Base-by-base conservation (phyloP, 192 early-diverging fungal genomes). In the Globomyces pollinis-pini region DNA sequence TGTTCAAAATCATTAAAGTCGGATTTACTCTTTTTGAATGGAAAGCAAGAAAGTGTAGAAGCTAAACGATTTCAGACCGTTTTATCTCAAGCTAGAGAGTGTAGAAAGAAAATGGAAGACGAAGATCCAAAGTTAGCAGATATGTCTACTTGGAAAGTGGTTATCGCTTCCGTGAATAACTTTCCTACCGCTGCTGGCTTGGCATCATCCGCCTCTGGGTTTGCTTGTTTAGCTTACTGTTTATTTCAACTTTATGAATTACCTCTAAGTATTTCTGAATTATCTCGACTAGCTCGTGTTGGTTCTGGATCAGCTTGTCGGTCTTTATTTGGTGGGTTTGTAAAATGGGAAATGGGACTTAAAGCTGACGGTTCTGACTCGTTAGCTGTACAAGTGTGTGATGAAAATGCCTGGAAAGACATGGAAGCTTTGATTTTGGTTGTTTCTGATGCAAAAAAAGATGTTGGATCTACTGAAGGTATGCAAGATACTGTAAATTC, bases 101-200 rank as follows among this genome's bases (percentile, higher is more conserved):
- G 89, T 38, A 89, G 94, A 42, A 60, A 64, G n/a, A 70, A 70
- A n/a, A 59, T 89, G 56, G 90, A 94, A 64, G 65, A 76, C 11
- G 57, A 67, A 23, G 61, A 49, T 15, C 63, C 62, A 26, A 60
- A 52, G 4, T 54, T 86, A 24, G 72, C 73, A 6, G 56, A 66
- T 28, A 67, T 96, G 33, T 83, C 91, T 0, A 56, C 60, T 29
- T 84, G 79, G 65, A 50, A 69, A n/a, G 66, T 98, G 49, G 91
- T 91, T 60, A 84, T 99, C 38, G 87, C 85, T 65, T 96, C 94
- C n/a, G 89, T 87, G 59, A 99, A 99, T 84, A 99, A 98, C 76
- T 99, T 99, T 75, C 96, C 96, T 16, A 99, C 96, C 4, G 96
- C 96, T 21, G 96, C 96, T 0, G 96, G 96, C 6, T 77, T 99